A percentile compares a stretch with the other conserved stretches of the same genome.
Conservation (phyloP, 441 rosid genomes). For the Metrosideros polymorpha region DNA sequence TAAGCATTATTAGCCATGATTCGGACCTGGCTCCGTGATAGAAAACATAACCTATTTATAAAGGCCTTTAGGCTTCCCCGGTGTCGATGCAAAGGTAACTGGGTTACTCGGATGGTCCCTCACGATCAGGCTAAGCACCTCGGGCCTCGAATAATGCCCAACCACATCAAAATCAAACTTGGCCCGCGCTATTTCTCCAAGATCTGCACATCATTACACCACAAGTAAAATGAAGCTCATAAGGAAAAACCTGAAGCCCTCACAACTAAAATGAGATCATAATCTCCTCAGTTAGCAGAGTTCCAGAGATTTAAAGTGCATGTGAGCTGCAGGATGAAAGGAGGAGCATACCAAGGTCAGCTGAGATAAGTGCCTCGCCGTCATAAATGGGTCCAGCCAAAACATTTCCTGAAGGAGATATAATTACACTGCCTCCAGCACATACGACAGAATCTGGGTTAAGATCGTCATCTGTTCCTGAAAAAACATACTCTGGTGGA, state of each 20-base stretch:
- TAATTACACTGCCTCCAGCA: conserved; percentile 85
- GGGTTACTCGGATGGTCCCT: conserved; percentile 66
- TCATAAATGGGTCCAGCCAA: conserved; percentile 85
- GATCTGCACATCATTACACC: conserved; percentile 33
- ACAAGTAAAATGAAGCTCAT: neutral
- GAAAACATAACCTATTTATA: neutral
- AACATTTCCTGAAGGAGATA: conserved; percentile 77
- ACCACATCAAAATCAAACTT: conserved; percentile 92
- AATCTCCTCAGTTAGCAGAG: neutral
- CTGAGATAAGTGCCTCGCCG: conserved; percentile 73
- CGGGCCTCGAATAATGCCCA: conserved; percentile 90
- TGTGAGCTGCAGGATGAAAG: neutral
- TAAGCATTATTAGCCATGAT: neutral
- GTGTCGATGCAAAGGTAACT: conserved; percentile 45
- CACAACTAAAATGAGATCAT: neutral
- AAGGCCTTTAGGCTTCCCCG: conserved; percentile 27
- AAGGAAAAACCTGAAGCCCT: neutral
- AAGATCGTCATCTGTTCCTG: conserved; percentile 54
- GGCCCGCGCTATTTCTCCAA: conserved; percentile 82
- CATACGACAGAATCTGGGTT: conserved; percentile 76
- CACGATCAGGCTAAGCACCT: conserved; percentile 80
- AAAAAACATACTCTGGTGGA: conserved; percentile 68
- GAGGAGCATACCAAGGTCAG: conserved; percentile 59
- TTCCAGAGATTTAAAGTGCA: neutral
- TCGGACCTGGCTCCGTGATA: neutral